These are phyloP conservation scores for Volutella citrinella DNA, from an alignment of 2,329 filamentous ascomycete genomes.

Conservation along the genomic window DNA sequence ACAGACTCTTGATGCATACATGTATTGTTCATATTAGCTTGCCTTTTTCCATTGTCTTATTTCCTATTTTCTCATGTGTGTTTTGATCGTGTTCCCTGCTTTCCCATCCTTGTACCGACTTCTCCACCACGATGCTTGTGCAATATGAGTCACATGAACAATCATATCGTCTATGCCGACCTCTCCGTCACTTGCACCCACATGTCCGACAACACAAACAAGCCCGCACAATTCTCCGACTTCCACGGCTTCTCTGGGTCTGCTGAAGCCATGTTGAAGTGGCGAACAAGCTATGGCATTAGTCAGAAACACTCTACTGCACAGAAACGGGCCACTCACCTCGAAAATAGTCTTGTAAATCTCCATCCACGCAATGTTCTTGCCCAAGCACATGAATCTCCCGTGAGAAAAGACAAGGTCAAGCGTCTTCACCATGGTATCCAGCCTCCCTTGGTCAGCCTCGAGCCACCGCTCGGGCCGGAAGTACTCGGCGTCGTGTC, in stretches of 20 bases:
- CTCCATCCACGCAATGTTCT: constrained; percentile 36
- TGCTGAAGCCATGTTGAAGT: constrained; percentile 27
- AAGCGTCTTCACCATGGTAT: constrained; percentile 30
- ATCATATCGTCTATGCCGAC: too few species aligned
- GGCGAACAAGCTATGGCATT: constrained; percentile 22
- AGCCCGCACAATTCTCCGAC: constrained; percentile 21
- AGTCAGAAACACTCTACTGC: neutral
- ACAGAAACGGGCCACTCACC: constrained; percentile 23
- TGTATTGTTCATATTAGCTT: too few species aligned
- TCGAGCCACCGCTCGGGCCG: constrained; percentile 38
- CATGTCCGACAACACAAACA: constrained; percentile 31
- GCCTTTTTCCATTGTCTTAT: too few species aligned
- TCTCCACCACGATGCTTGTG: too few species aligned
- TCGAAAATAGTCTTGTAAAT: constrained; percentile 39
- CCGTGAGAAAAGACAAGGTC: constrained; percentile 38
- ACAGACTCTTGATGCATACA: too few species aligned
- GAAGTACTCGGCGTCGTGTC: constrained; percentile 31
- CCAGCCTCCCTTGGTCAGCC: constrained; percentile 23
- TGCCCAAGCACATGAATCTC: constrained; percentile 36
- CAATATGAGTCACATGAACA: too few species aligned
- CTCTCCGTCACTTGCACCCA: constrained; percentile 30
- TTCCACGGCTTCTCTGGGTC: constrained; percentile 26
- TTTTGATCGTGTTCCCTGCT: too few species aligned
- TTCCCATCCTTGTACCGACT: too few species aligned
- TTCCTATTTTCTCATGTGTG: too few species aligned